Evolutionary conservation across 768 basidiomycete genomes (phyloP).

Genomic region (Lactarius deliciosus): DNA sequence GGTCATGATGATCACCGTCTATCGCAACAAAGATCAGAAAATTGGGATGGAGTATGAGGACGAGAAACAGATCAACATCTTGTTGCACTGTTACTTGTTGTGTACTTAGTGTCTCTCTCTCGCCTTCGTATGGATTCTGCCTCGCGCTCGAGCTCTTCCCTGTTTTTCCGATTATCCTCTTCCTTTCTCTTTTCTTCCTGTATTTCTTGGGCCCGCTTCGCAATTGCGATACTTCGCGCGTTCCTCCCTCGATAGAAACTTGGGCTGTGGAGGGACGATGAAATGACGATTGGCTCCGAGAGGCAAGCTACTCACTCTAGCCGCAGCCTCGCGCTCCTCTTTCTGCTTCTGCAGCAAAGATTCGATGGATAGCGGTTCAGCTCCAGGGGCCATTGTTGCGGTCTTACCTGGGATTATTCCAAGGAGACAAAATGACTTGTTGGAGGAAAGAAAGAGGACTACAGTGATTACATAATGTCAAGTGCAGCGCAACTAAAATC

Average conservation of each 20-base stretch:
- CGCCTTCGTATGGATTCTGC: conserved; percentile 63
- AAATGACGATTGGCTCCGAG: conserved; percentile 6
- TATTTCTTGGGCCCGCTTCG: conserved; percentile 83
- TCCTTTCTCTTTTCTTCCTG: conserved; percentile 66
- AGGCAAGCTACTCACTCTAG: conserved; percentile 60
- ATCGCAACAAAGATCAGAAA: conserved; percentile 19
- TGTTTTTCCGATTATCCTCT: conserved; percentile 56
- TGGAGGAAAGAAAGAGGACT: background rate
- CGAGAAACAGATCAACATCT: conserved; percentile 39
- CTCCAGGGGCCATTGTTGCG: conserved; percentile 45
- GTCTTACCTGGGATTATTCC: conserved; percentile 13
- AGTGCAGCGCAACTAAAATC: background rate
- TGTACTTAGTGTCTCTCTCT: conserved; percentile 46
- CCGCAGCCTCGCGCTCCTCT: conserved; percentile 83
- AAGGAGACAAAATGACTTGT: background rate
- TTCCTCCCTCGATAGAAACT: conserved; percentile 91
- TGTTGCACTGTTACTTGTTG: conserved; percentile 42
- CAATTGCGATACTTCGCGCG: conserved; percentile 86
- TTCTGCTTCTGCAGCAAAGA: conserved; percentile 82
- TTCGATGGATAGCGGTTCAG: conserved; percentile 87
- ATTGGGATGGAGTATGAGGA: conserved; percentile 7
- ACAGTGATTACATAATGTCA: background rate
- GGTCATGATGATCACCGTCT: conserved; percentile 43
- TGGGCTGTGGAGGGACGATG: conserved; percentile 59
- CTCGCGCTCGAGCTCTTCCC: conserved; percentile 72